Conservation (phyloP, 345 rosid genomes). For the Garcia nutans region DNA sequence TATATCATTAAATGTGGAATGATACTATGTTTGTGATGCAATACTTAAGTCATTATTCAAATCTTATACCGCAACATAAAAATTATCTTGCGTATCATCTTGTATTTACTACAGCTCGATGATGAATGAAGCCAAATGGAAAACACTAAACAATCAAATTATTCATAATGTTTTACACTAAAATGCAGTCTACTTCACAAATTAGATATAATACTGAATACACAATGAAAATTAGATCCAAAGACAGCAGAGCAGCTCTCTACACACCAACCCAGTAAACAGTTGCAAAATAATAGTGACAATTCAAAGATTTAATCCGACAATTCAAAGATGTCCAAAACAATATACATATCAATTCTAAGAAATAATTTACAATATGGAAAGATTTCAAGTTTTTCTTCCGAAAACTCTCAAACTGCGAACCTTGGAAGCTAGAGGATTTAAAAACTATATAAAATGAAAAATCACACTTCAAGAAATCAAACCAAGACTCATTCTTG, state of each 20-base stretch:
- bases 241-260: neutral
- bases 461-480: constrained; percentile 35
- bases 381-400: constrained; percentile 21
- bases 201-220: no score
- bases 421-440: constrained; percentile 11
- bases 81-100: no score
- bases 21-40: no score
- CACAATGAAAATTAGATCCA: no score
- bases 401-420: constrained; percentile 22
- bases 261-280: neutral
- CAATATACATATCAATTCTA: constrained; percentile 21
- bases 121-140: no score
- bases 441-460: neutral
- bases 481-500: constrained; percentile 54
- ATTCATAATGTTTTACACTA: neutral
- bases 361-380: constrained; percentile 36
- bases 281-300: neutral
- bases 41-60: no score
- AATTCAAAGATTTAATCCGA: no score
- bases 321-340: neutral
- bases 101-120: no score
- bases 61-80: no score
- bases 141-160: no score
- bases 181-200: neutral
- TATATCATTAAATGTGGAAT: no score